Conservation (phyloP, 2,329 filamentous ascomycete species). For the Scedosporium aurantiacum region DNA sequence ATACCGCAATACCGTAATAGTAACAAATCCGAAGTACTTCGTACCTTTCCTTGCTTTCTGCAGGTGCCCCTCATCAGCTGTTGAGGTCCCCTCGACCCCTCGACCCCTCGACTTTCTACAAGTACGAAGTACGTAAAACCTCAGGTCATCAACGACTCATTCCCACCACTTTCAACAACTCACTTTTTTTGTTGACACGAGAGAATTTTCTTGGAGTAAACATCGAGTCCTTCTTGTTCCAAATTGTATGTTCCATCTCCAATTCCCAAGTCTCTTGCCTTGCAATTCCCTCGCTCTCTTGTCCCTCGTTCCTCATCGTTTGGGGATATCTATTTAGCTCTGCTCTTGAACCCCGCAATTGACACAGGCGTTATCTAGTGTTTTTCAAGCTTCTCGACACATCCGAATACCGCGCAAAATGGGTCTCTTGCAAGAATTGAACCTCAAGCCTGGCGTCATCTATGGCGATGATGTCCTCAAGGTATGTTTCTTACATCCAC, state of each 20-base stretch:
- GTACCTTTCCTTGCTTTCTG: neutral
- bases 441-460: slow-evolving; percentile 42
- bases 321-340: neutral
- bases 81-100: slow-evolving; percentile 3
- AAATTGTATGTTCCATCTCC: neutral
- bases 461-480: slow-evolving; percentile 41
- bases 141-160: neutral
- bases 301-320: neutral
- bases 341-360: slow-evolving; percentile 2
- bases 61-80: slow-evolving; percentile 4
- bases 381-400: neutral
- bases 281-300: neutral
- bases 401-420: slow-evolving; percentile 1
- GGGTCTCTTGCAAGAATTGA: slow-evolving; percentile 19
- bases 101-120: neutral
- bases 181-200: neutral
- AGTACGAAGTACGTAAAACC: neutral
- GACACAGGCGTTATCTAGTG: neutral
- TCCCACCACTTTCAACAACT: neutral
- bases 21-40: too few species aligned
- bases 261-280: neutral
- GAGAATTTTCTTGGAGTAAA: neutral
- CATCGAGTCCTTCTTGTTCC: neutral
- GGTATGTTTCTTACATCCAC: slow-evolving; percentile 7
- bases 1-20: too few species aligned